These are phyloP conservation scores for Penicillium palitans DNA, from an alignment of 2,329 filamentous ascomycete genomes.

Conservation along the genomic window DNA sequence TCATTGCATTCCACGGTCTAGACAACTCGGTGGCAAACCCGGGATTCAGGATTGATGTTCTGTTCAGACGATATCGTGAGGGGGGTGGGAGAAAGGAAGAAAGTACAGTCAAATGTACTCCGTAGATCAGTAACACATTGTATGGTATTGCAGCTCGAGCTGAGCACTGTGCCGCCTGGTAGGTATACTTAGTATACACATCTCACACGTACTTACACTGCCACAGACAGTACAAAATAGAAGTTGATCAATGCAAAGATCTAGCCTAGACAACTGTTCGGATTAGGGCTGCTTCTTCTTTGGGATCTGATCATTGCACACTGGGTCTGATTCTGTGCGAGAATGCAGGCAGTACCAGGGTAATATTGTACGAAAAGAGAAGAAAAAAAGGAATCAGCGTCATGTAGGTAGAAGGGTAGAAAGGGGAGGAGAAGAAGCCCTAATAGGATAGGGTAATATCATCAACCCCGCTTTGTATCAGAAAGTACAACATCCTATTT, in stretches of 20 bases:
- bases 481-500: background rate
- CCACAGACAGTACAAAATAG: background rate
- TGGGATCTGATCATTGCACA: slow-evolving; percentile 1
- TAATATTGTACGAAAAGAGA: background rate
- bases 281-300: slow-evolving; percentile 10
- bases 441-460: background rate
- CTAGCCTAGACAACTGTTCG: slow-evolving; percentile 9
- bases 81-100: background rate
- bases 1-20: background rate
- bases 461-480: slow-evolving; percentile 7
- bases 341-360: slow-evolving; percentile 12
- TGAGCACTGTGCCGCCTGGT: slow-evolving; percentile 1
- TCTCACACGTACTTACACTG: background rate
- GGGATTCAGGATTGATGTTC: background rate
- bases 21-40: slow-evolving; percentile 1
- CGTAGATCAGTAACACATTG: background rate
- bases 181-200: background rate
- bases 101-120: background rate
- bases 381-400: background rate
- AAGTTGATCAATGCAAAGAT: slow-evolving; percentile 12
- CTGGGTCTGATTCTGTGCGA: slow-evolving; percentile 7
- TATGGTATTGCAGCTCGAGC: background rate
- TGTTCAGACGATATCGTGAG: background rate
- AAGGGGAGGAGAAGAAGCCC: background rate
- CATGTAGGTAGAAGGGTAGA: background rate